Conservation (phyloP, 208 protist species). For the Crithidia bombi region DNA sequence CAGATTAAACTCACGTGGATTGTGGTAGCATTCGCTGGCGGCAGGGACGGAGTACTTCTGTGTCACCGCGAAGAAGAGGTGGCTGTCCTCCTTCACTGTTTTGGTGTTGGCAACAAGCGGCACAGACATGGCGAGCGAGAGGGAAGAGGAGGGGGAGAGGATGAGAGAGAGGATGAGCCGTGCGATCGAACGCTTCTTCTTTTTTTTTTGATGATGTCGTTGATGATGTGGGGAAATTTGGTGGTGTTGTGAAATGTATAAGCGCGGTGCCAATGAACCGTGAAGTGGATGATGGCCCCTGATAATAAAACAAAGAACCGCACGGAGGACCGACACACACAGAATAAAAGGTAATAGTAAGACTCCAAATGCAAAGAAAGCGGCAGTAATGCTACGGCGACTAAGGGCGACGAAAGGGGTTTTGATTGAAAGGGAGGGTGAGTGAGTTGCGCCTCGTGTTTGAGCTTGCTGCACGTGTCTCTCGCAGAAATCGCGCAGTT, state of each 20-base stretch:
- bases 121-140: constrained; percentile 17
- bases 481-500: too few species aligned
- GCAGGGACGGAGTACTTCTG: constrained; percentile 33
- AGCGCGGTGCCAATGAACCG: too few species aligned
- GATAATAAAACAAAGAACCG: too few species aligned
- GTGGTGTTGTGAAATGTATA: too few species aligned
- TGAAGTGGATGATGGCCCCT: too few species aligned
- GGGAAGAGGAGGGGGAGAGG: neutral
- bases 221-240: neutral
- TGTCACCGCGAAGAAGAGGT: constrained; percentile 36
- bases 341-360: neutral
- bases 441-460: too few species aligned
- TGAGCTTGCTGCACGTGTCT: too few species aligned
- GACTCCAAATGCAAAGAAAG: neutral
- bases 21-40: constrained; percentile 31
- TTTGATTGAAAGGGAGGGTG: too few species aligned
- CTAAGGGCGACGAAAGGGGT: too few species aligned
- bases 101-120: constrained; percentile 21
- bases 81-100: constrained; percentile 34
- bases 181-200: too few species aligned
- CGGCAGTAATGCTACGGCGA: too few species aligned
- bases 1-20: constrained; percentile 43
- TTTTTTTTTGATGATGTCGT: neutral
- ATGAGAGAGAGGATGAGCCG: too few species aligned
- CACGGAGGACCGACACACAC: neutral